Base-by-base conservation (phyloP, 169 alveolate genomes). In the Plasmodium gaboni region DNA sequence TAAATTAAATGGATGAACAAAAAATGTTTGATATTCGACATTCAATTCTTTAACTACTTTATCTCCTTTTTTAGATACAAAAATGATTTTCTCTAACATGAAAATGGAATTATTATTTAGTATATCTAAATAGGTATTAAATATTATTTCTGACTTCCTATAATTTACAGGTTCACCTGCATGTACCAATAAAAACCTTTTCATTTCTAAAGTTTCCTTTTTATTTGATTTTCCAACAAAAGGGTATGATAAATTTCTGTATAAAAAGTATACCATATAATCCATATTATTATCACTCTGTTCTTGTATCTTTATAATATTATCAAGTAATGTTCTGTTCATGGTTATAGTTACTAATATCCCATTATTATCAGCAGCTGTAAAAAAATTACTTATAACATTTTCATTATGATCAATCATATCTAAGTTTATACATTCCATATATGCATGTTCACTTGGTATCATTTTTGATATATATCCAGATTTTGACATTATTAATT, bases 21-120 rank as follows among this genome's bases (percentile, higher is more conserved):
- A 86, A 46, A 86, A 86, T 17, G 92, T 86, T 13, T 86, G 87
- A 73, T 86, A 86, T 73, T 86, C 92, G 19, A 86, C 92, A 53
- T 86, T 86, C n/a, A 71, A 15, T 53, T 69, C 87, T 55, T 53
- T 86, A 32, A 86, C 80, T 51, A 86, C 2, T 38, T 71, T n/a
- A 42, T 71, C 28, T 19, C 70, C 76, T 32, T 9, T 50, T 19
- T 86, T 71, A 38, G 86, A 64, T 57, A 86, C 74, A 63, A 86
- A 53, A 17, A 86, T 71, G 5, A 86, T 42, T 73, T 86, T 86
- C 55, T 86, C 92, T 46, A 86, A 64, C 92, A 86, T 69, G 32
- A 70, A 86, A 12, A 86, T 17, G 2, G 92, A 64, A 19, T 71
- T 61, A n/a, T 55, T 44, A 64, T 71, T 22, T 48, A 86, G 38